Percentiles rank a stretch among this genome's conserved stretches.
Evolutionary conservation across 148 eudicot genomes (phyloP).

Genomic region (Dysphania ambrosioides): DNA sequence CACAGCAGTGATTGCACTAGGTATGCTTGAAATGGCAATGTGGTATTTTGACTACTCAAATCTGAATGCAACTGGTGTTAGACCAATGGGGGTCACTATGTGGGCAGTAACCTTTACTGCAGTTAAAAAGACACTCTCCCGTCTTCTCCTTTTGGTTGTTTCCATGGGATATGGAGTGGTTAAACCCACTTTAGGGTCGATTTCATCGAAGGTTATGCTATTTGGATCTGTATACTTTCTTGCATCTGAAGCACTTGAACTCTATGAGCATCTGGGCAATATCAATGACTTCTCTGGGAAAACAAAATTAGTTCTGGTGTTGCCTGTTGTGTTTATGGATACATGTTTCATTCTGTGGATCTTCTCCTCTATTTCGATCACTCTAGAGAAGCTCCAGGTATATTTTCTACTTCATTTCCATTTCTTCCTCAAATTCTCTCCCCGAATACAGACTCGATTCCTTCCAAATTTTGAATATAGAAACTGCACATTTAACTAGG

Average conservation of each 20-base stretch:
- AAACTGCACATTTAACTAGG: too few species aligned
- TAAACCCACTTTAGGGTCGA: slow-evolving; percentile 85
- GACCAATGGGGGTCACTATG: slow-evolving; percentile 84
- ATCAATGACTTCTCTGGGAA: slow-evolving; percentile 86
- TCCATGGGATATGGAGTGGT: slow-evolving; percentile 98
- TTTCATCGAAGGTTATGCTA: slow-evolving; percentile 67
- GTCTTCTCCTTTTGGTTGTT: slow-evolving; percentile 86
- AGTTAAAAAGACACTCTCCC: slow-evolving; percentile 78
- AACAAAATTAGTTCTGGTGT: slow-evolving; percentile 68
- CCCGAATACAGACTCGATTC: not conserved
- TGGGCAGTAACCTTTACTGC: slow-evolving; percentile 92
- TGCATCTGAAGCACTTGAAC: slow-evolving; percentile 87
- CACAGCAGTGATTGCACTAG: slow-evolving; percentile 84
- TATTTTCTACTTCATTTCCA: slow-evolving; percentile 13
- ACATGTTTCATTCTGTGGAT: slow-evolving; percentile 88
- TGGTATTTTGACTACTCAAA: slow-evolving; percentile 94
- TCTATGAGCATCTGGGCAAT: slow-evolving; percentile 86
- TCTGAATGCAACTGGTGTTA: slow-evolving; percentile 68
- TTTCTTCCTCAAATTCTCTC: too few species aligned
- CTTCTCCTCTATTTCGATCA: slow-evolving; percentile 77
- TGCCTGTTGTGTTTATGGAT: slow-evolving; percentile 85
- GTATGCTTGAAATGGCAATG: slow-evolving; percentile 93
- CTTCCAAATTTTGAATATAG: not conserved
- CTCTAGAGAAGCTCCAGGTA: slow-evolving; percentile 93
- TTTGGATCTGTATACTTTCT: slow-evolving; percentile 67